Evolutionary conservation across 2,329 filamentous ascomycete genomes (phyloP), one percentile per base, ranked within the genome.

Genomic region (Beauveria rudraprayagi): DNA sequence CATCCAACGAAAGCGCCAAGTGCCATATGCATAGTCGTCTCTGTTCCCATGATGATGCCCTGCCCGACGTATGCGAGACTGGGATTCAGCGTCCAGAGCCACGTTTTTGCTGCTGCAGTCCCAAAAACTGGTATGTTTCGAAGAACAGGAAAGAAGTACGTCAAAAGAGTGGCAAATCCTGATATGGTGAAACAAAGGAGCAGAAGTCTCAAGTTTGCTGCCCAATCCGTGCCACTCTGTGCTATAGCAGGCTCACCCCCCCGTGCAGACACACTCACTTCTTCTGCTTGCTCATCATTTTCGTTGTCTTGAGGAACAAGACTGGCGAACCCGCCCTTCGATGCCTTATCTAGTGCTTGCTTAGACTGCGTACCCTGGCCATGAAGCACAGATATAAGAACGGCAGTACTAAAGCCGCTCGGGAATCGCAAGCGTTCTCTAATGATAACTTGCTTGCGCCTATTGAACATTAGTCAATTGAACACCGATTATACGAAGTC

Each of bases 21-120:
- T 1, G 96, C 82, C 94, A 99, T 99, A 67, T 97, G 93, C 57
- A 96, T 81, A 3, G 93, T 97, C 0, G 94, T 99, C 44, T 91
- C 88, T 4, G 93, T 90, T 0, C 94, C 94, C 94, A 99, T 99
- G 69, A 99, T 97, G 64, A 99, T 95, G 11, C 94, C 94, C 75
- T 99, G 94, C 0, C 94, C 94, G 28, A 97, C 86, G 71, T 99
- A 99, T 2, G 94, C 94, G n/a, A 96, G 88, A 51, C 92, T 97
- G 0, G 94, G 94, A 66, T 99, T 99, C 7, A 99, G 78, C 1
- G 91, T 94, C 94, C 94, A 99, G 1, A 97, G 82, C 93, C 93
- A 99, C 2, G 84, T 84, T 1, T 83, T 76, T 0, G 92, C 92
- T 7, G 95, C 83, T 2, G 82, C 75, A 0, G 82, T 76, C 0